Evolutionary conservation across 139 green algal species (phyloP).

Genomic region (Eudorina sp.): DNA sequence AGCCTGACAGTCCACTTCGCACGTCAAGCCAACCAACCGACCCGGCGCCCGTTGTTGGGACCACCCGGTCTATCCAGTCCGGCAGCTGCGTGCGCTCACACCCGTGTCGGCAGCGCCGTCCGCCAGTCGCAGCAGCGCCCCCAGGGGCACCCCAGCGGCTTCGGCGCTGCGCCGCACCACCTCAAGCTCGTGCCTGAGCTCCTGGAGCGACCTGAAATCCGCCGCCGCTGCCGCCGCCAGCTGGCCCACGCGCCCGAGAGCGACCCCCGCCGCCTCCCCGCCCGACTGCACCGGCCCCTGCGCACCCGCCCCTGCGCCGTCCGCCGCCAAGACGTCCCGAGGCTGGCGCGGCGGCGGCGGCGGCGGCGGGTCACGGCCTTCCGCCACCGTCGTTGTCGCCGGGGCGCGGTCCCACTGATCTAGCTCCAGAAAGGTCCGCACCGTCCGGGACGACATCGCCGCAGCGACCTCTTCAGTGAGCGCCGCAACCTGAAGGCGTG

Average conservation of each 20-base stretch:
- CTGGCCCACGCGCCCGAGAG: not conserved
- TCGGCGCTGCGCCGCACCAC: not conserved
- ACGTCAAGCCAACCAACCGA: too few species aligned
- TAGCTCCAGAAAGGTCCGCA: not conserved
- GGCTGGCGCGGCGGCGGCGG: too few species aligned
- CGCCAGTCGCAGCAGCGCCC: not conserved
- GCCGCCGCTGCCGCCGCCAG: not conserved
- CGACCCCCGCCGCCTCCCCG: not conserved
- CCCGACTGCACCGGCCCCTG: not conserved
- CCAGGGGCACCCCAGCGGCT: not conserved
- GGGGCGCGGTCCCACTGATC: not conserved
- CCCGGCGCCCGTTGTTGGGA: too few species aligned
- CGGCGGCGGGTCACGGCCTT: too few species aligned
- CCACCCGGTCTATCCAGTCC: too few species aligned
- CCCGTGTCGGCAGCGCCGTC: too few species aligned
- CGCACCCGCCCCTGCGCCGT: not conserved
- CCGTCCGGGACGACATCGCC: not conserved
- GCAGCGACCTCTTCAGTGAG: constrained; percentile 3
- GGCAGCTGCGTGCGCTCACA: too few species aligned
- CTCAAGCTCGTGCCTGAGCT: not conserved
- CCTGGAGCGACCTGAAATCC: not conserved
- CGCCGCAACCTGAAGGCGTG: not conserved
- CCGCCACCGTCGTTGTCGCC: not conserved
- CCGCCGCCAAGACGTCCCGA: not conserved
- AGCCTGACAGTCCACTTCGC: too few species aligned